Conservation (phyloP, 257 asterid genomes). For the Jacaranda copaia region DNA sequence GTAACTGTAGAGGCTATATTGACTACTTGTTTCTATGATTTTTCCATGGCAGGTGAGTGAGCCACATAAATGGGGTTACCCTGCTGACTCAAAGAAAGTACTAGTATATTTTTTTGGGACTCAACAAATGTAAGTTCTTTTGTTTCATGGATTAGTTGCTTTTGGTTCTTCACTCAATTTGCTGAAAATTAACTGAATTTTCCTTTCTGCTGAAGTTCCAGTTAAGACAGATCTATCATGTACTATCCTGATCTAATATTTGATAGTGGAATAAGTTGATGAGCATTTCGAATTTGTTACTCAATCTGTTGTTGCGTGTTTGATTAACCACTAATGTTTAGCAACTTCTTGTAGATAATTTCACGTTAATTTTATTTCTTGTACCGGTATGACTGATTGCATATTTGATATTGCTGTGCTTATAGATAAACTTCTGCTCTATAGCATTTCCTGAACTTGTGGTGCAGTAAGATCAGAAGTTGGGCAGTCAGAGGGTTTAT, state of each 20-base stretch:
- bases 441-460: constrained; percentile 11
- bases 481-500: neutral
- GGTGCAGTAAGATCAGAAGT: constrained; percentile 3
- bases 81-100: constrained; percentile 79
- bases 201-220: neutral
- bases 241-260: neutral
- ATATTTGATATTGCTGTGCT: neutral
- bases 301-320: neutral
- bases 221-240: neutral
- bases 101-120: constrained; percentile 87
- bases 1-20: constrained; percentile 25
- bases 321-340: neutral
- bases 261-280: constrained; percentile 24
- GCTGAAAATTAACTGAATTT: neutral
- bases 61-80: constrained; percentile 88
- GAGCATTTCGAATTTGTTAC: constrained; percentile 7
- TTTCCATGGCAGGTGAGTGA: constrained; percentile 73
- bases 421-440: neutral
- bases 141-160: neutral
- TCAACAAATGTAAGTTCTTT: constrained; percentile 78
- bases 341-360: neutral
- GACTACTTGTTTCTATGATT: constrained; percentile 19
- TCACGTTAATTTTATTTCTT: neutral
- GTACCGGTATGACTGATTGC: neutral
- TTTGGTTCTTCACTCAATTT: constrained; percentile 15